Percentiles rank a stretch among this genome's conserved stretches.
Conservation (phyloP, 257 asterid genomes). For the Solanum ossicruentum region DNA sequence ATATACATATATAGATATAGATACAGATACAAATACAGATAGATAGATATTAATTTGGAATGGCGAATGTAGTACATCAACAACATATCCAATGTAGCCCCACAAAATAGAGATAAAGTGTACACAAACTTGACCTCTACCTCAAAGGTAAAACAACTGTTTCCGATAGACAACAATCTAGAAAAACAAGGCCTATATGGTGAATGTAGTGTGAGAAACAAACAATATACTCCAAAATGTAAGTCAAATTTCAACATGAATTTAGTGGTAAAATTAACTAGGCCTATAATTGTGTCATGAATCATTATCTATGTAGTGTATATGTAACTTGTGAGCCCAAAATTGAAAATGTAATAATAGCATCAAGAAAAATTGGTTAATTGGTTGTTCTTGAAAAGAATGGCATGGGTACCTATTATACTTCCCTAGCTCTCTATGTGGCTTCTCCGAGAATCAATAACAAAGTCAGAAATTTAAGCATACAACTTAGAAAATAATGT, state of each 20-base stretch:
- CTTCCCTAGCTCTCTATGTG: background rate
- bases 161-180: background rate
- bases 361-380: background rate
- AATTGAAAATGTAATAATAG: background rate
- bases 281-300: background rate
- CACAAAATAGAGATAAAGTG: no score
- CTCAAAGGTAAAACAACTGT: no score
- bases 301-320: background rate
- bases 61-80: background rate
- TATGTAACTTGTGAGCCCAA: background rate
- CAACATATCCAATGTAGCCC: no score
- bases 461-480: background rate
- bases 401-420: background rate
- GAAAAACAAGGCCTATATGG: no score
- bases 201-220: background rate
- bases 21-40: no score
- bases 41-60: background rate
- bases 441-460: background rate
- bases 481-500: background rate
- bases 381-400: slow-evolving; percentile 7
- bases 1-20: background rate
- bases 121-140: no score
- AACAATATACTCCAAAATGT: background rate
- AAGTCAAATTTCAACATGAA: background rate
- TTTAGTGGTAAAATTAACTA: background rate